These are phyloP conservation scores for Kernera saxatilis DNA, from an alignment of 345 rosid species.

Conservation along the genomic window DNA sequence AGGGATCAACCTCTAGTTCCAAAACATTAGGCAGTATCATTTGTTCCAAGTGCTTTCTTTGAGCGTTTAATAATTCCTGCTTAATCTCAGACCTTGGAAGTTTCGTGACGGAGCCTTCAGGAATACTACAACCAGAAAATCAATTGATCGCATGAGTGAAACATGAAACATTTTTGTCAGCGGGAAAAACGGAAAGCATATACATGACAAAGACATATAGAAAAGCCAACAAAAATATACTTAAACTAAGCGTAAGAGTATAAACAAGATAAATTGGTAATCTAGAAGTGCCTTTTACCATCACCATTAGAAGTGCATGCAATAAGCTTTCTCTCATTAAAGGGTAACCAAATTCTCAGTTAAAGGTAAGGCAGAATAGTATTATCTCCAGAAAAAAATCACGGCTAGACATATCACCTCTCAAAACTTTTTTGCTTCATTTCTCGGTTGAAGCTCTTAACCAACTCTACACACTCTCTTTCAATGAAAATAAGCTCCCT, in stretches of 20 bases:
- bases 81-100: constrained; percentile 65
- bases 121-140: constrained; percentile 43
- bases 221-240: constrained; percentile 5
- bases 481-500: constrained; percentile 78
- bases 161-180: neutral
- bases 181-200: constrained; percentile 6
- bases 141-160: constrained; percentile 18
- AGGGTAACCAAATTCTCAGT: neutral
- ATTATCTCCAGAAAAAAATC: constrained; percentile 9
- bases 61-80: constrained; percentile 66
- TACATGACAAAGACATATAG: neutral
- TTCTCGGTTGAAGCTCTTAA: constrained; percentile 47
- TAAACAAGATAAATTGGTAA: neutral
- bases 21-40: constrained; percentile 63
- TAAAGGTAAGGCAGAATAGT: neutral
- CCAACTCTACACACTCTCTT: constrained; percentile 77
- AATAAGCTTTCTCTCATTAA: neutral
- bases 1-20: constrained; percentile 60
- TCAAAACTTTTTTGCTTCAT: constrained; percentile 37
- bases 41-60: constrained; percentile 69
- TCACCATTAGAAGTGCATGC: neutral
- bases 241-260: neutral
- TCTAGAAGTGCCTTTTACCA: neutral
- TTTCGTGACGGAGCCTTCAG: constrained; percentile 39
- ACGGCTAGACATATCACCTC: constrained; percentile 40